A percentile compares a stretch with the other conserved stretches of the same genome.
These are phyloP conservation scores for Microdochium trichocladiopsis DNA, from an alignment of 2,329 filamentous ascomycete species.

Conservation along the genomic window DNA sequence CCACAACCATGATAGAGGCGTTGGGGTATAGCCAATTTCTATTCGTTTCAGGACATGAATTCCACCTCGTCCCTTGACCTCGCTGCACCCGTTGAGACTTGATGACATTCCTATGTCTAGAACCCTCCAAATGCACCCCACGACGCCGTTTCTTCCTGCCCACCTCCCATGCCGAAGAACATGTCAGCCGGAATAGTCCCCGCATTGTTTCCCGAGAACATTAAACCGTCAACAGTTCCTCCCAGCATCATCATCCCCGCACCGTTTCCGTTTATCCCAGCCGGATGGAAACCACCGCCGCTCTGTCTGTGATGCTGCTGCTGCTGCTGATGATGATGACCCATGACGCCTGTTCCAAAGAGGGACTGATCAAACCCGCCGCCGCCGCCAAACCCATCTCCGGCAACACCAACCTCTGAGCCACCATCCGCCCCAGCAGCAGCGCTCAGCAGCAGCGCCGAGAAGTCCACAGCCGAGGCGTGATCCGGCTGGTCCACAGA, in stretches of 20 bases:
- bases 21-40: no score
- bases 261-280: no score
- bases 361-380: neutral
- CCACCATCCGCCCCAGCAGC: neutral
- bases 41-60: no score
- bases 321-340: neutral
- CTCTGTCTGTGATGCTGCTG: neutral
- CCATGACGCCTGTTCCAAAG: neutral
- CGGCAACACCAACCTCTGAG: neutral
- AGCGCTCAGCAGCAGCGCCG: neutral
- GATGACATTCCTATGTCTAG: neutral
- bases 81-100: no score
- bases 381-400: neutral
- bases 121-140: neutral
- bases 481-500: neutral
- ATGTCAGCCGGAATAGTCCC: neutral
- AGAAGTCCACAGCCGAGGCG: neutral
- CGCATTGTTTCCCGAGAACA: neutral
- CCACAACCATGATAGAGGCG: no score
- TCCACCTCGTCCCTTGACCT: constrained; percentile 15
- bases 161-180: neutral
- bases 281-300: no score
- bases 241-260: neutral
- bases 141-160: neutral
- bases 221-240: neutral